Percentiles rank a stretch among this genome's conserved stretches.
Evolutionary conservation across 2,329 filamentous ascomycete species (phyloP).

Genomic region (Scortechinia acanthostroma): DNA sequence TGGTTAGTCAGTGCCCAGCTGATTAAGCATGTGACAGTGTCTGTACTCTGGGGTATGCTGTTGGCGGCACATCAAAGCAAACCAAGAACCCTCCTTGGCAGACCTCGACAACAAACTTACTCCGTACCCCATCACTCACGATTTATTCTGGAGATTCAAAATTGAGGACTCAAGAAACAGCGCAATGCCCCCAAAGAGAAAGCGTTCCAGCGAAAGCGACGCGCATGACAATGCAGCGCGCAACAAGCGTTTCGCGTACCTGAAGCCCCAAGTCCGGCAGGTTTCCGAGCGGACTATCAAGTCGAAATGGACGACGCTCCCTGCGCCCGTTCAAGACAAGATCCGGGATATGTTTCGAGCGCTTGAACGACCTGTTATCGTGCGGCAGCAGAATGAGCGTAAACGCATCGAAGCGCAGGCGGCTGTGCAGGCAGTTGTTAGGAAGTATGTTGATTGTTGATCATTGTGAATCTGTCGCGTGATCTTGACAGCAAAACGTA

Average conservation of each 20-base stretch:
- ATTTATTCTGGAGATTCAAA: no score
- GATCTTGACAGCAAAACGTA: neutral
- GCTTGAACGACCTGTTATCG: constrained; percentile 29
- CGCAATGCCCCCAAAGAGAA: constrained; percentile 17
- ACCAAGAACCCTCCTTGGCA: no score
- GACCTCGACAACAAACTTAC: no score
- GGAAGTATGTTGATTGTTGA: constrained; percentile 20
- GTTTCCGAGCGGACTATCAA: constrained; percentile 30
- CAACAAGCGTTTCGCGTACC: constrained; percentile 22
- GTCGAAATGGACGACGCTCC: constrained; percentile 32
- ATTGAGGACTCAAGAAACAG: no score
- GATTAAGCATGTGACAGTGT: no score
- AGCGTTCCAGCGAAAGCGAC: constrained; percentile 12
- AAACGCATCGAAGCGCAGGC: constrained; percentile 29
- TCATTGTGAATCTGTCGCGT: neutral
- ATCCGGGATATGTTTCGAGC: constrained; percentile 27
- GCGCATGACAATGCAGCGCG: constrained; percentile 5
- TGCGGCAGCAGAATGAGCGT: constrained; percentile 26
- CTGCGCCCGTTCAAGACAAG: constrained; percentile 28
- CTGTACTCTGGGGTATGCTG: no score
- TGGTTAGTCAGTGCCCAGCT: no score
- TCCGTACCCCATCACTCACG: no score
- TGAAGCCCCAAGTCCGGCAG: constrained; percentile 27
- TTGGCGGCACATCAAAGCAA: no score
- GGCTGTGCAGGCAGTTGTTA: constrained; percentile 26